Conservation (phyloP, 306 rosid species). For the Luffa aegyptiaca region DNA sequence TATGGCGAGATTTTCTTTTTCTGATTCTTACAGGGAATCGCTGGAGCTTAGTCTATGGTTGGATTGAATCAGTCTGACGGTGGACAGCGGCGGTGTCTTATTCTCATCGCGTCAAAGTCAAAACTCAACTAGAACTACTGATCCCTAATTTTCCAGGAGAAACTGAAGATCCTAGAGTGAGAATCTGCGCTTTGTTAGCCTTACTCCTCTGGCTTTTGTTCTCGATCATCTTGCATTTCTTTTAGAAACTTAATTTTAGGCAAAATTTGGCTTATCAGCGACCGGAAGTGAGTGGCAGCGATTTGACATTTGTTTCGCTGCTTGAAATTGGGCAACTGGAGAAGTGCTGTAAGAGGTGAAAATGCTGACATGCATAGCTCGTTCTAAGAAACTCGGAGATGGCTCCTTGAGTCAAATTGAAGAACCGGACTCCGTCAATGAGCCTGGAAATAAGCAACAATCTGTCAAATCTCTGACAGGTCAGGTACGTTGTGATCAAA, state of each 20-base stretch:
- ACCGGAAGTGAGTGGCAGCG: neutral
- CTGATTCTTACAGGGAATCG: slow-evolving; percentile 24
- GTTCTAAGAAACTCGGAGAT: slow-evolving; percentile 70
- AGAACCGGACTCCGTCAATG: slow-evolving; percentile 40
- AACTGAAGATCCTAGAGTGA: neutral
- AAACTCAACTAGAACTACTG: neutral
- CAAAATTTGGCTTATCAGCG: neutral
- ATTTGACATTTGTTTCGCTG: neutral
- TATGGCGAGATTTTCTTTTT: neutral
- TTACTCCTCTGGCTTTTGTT: neutral
- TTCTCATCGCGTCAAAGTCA: slow-evolving; percentile 1
- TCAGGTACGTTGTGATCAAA: slow-evolving; percentile 37
- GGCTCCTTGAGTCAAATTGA: slow-evolving; percentile 55
- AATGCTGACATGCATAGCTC: slow-evolving; percentile 91
- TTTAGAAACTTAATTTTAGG: neutral
- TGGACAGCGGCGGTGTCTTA: slow-evolving; percentile 9
- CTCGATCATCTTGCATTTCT: neutral
- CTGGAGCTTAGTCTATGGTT: slow-evolving; percentile 14
- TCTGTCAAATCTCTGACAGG: slow-evolving; percentile 68
- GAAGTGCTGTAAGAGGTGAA: slow-evolving; percentile 9
- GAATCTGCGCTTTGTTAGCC: slow-evolving; percentile 1
- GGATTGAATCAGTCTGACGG: slow-evolving; percentile 13
- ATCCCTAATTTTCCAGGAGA: neutral
- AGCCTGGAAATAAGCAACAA: slow-evolving; percentile 33
- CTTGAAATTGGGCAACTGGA: neutral